These are phyloP conservation scores for Penicillium hordei DNA, from an alignment of 2,329 filamentous ascomycete species.

Conservation along the genomic window DNA sequence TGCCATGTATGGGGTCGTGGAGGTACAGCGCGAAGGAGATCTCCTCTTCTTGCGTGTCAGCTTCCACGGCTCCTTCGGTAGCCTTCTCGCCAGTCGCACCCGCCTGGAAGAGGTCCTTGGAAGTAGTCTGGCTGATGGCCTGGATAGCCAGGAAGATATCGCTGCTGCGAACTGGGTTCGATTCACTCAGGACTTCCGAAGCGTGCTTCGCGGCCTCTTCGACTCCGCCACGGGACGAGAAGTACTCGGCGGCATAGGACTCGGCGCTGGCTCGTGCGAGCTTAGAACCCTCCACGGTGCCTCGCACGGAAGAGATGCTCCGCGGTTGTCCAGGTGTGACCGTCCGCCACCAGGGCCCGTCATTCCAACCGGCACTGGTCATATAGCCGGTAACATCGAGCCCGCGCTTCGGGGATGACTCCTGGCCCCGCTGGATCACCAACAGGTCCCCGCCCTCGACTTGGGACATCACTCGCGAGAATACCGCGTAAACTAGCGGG, in stretches of 20 bases:
- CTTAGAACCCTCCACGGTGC: constrained; percentile 83
- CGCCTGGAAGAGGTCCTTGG: constrained; percentile 67
- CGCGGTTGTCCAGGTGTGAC: constrained; percentile 61
- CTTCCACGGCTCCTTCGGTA: constrained; percentile 36
- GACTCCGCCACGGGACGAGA: constrained; percentile 72
- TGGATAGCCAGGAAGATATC: constrained; percentile 97
- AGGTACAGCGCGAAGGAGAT: constrained; percentile 77
- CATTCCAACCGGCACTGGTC: constrained; percentile 68
- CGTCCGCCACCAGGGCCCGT: constrained; percentile 91
- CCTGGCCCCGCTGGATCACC: constrained; percentile 89
- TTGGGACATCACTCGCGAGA: constrained; percentile 96
- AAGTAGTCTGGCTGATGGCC: constrained; percentile 67
- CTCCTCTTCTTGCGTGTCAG: constrained; percentile 53
- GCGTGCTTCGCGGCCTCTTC: constrained; percentile 78
- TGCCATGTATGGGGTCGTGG: constrained; percentile 83
- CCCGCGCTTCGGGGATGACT: constrained; percentile 69
- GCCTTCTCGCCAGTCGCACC: constrained; percentile 46
- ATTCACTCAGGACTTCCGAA: constrained; percentile 74
- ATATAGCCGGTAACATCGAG: constrained; percentile 44
- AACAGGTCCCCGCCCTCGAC: constrained; percentile 95
- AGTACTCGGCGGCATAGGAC: constrained; percentile 82
- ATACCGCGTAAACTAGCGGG: constrained; percentile 85
- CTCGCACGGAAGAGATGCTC: constrained; percentile 76
- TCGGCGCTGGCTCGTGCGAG: constrained; percentile 87
- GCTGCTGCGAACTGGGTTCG: constrained; percentile 85